phyloP scores from a whole-genome alignment of 2,329 filamentous ascomycete species.

The Lecanosticta acicola region DNA sequence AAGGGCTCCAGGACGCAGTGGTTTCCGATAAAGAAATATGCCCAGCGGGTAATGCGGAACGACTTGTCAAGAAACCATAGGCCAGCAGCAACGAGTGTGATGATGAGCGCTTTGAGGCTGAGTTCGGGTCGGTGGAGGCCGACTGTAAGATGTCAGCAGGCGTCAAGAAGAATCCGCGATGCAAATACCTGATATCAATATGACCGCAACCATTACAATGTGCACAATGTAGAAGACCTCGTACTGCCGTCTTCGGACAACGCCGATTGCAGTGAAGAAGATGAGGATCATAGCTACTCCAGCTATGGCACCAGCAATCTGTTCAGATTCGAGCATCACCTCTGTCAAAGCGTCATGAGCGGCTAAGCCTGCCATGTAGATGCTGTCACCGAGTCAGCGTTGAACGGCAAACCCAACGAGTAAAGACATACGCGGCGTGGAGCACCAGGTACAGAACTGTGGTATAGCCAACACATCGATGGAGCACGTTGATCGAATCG shows the following conservation, averaged over 20 bases:
- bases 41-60: constrained; percentile 15
- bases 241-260: constrained; percentile 20
- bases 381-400: constrained; percentile 6
- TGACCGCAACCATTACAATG: constrained; percentile 15
- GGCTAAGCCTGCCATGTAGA: constrained; percentile 15
- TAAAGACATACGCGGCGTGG: constrained; percentile 17
- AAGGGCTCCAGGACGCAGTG: constrained; percentile 19
- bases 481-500: constrained; percentile 22
- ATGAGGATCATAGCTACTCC: constrained; percentile 22
- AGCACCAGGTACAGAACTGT: constrained; percentile 19
- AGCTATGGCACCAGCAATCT: constrained; percentile 20
- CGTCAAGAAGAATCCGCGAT: no score
- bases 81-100: constrained; percentile 15
- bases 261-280: constrained; percentile 17
- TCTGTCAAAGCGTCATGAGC: constrained; percentile 9
- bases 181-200: constrained; percentile 19
- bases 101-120: constrained; percentile 15
- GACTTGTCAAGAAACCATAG: constrained; percentile 19
- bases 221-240: constrained; percentile 24
- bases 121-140: constrained; percentile 22
- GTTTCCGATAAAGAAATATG: constrained; percentile 17
- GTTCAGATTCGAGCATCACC: constrained; percentile 7
- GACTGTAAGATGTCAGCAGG: constrained; percentile 10
- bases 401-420: neutral
- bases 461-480: constrained; percentile 23